phyloP scores from a whole-genome alignment of 2,329 filamentous ascomycete species.

The Fusarium coffeatum region DNA sequence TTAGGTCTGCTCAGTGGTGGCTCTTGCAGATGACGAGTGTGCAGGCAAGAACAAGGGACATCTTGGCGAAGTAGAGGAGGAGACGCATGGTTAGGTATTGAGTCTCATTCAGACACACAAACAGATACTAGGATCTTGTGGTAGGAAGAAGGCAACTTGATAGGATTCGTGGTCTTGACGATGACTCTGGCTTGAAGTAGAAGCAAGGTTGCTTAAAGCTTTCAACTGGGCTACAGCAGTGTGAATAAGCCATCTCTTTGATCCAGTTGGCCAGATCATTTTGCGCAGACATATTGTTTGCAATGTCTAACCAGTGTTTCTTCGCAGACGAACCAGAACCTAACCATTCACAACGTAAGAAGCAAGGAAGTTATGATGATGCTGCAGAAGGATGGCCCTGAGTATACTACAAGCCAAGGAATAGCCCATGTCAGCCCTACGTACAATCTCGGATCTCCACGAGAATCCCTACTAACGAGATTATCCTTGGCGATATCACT shows the following conservation, averaged over 20 bases:
- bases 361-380: not conserved
- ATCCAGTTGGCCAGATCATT: too few relatives aligned
- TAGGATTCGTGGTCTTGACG: too few relatives aligned
- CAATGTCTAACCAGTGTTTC: too few relatives aligned
- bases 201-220: not conserved
- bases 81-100: not conserved
- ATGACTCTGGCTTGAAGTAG: too few relatives aligned
- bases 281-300: too few relatives aligned
- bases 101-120: not conserved
- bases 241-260: too few relatives aligned
- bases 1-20: not conserved
- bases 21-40: constrained; percentile 20
- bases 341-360: too few relatives aligned
- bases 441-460: not conserved
- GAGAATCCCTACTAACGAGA: not conserved
- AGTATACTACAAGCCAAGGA: not conserved
- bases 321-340: too few relatives aligned
- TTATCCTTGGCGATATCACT: not conserved
- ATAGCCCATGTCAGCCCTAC: not conserved
- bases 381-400: not conserved
- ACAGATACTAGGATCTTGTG: not conserved
- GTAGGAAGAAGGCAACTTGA: not conserved
- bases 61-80: not conserved
- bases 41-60: constrained; percentile 9
- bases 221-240: too few relatives aligned